These are phyloP conservation scores for Primulina tabacum DNA, from an alignment of 257 asterid genomes.

Conservation along the genomic window DNA sequence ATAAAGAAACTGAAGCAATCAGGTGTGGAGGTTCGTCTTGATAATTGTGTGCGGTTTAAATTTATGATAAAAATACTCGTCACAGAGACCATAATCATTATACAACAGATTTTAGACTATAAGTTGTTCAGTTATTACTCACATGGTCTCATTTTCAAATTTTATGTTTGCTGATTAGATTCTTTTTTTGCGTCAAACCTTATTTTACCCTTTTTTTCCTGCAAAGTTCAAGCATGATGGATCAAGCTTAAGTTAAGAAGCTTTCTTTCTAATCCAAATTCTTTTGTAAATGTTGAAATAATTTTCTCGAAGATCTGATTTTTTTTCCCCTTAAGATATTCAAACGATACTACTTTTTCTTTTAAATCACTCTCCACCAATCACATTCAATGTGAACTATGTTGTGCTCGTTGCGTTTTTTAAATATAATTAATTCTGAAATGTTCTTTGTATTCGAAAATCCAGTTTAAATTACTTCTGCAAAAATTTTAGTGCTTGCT, in stretches of 20 bases:
- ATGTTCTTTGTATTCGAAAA: constrained; percentile 14
- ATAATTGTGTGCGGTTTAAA: constrained; percentile 15
- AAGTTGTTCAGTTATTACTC: neutral
- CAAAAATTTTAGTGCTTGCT: constrained; percentile 4
- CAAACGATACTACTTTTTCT: neutral
- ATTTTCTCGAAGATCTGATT: neutral
- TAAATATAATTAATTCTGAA: neutral
- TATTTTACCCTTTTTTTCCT: neutral
- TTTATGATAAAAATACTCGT: neutral
- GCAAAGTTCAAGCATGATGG: neutral
- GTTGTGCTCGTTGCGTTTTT: neutral
- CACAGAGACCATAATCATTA: neutral
- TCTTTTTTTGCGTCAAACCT: neutral
- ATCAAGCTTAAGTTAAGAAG: neutral
- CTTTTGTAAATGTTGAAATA: neutral
- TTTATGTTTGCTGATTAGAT: constrained; percentile 6
- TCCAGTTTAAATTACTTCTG: neutral
- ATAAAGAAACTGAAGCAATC: constrained; percentile 69
- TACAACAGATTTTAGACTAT: constrained; percentile 13
- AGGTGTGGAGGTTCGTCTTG: constrained; percentile 70
- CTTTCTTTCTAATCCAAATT: neutral
- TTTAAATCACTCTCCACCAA: constrained; percentile 5
- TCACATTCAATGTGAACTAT: neutral
- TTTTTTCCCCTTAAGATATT: neutral
- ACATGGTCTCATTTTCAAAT: neutral